Evolutionary conservation across 2,329 filamentous ascomycete species (phyloP).

Genomic region (Ascochyta fabae): DNA sequence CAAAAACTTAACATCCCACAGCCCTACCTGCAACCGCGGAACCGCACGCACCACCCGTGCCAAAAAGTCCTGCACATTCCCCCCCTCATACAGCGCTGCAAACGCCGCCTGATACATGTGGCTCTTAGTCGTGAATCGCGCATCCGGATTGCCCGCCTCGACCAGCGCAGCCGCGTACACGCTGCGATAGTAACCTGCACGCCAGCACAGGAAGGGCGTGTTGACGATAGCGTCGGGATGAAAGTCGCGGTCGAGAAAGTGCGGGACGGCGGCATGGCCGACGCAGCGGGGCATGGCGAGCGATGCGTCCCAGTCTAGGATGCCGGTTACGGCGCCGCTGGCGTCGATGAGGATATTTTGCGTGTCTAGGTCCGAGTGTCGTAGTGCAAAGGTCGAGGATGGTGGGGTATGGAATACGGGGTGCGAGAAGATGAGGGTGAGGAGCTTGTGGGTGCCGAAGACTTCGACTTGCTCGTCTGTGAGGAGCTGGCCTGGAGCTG

Average conservation of each 20-base stretch:
- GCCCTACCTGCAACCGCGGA: not conserved
- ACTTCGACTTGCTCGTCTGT: not conserved
- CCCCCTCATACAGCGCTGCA: conserved; percentile 5
- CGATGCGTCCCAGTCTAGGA: conserved; percentile 27
- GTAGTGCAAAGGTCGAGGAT: conserved; percentile 26
- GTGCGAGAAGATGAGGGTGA: conserved; percentile 6
- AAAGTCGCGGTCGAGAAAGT: conserved; percentile 20
- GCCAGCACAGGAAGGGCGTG: not conserved
- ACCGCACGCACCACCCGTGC: not conserved
- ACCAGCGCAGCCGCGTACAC: conserved; percentile 17
- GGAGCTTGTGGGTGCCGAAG: not conserved
- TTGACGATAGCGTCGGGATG: not conserved
- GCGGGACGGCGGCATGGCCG: conserved; percentile 10
- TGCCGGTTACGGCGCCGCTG: conserved; percentile 22
- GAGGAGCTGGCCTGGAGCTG: not conserved
- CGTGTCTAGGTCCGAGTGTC: conserved; percentile 28
- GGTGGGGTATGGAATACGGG: conserved; percentile 1
- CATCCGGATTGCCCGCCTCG: conserved; percentile 14
- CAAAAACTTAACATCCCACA: not conserved
- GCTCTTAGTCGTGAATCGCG: conserved; percentile 14
- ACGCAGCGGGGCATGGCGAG: conserved; percentile 20
- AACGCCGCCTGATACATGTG: conserved; percentile 12
- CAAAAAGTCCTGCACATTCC: not conserved
- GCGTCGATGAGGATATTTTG: conserved; percentile 32
- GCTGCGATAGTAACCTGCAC: conserved; percentile 5